Evolutionary conservation across 345 rosid species (phyloP), one percentile per base, ranked within the genome.

Genomic region (Lepidium africanum): DNA sequence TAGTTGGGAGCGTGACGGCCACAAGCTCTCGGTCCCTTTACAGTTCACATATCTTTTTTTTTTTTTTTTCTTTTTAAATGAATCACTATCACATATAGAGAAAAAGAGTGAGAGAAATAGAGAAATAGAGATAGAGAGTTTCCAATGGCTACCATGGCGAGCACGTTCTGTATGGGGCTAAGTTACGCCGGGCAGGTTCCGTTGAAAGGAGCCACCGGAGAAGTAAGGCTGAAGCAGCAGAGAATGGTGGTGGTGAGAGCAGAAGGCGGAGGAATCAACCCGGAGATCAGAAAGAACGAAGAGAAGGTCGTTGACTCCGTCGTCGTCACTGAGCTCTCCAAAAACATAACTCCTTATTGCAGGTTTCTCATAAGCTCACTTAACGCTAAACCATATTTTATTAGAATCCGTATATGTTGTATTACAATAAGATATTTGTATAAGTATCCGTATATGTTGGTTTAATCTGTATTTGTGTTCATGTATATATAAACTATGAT

Each of bases 251-350:
- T 71, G 70, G 94, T 85, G 73, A 86, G 85, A 75, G 96, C 93
- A 33, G 88, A 86, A 78, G 90, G 70, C 0, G 81, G 73, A 59
- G 80, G 83, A 27, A 88, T 93, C 33, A 93, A 93, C 64, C 89
- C 87, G 0, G 89, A 81, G 41, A 81, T 90, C 62, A 85, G 97
- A 71, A 93, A 88, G 87, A 71, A 52, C n/a, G 98, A 90, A 47
- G 94, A 81, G 14, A 93, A 90, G 53, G 98, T 93, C 5, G 98
- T 89, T 57, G 96, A 89, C 72, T 63, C 98, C 2, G 89, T 89
- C 8, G 69, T 82, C 0, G 84, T 86, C 59, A 76, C 89, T 12
- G 96, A 92, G 67, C 96, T 93, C 62, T 71, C 96, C 49, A 90
- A 87, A 78, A 85, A 87, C 46, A 87, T 89, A 61, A 89, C 92